These are phyloP conservation scores for Alternaria hordeiaustralica DNA, from an alignment of 2,329 filamentous ascomycete genomes.

Conservation along the genomic window DNA sequence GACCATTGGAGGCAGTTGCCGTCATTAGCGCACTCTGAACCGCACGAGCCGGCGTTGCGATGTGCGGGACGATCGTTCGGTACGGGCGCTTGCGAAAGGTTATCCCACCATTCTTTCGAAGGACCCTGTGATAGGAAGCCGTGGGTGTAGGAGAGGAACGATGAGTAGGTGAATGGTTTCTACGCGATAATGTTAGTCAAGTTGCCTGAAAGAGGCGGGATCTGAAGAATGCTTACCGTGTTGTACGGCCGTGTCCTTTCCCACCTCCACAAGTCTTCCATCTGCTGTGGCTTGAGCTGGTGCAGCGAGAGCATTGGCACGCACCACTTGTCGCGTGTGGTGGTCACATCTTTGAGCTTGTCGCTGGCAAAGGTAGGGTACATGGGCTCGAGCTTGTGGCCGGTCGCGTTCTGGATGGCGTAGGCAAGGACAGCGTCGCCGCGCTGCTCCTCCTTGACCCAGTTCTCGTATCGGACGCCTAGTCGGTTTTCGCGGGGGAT, in stretches of 20 bases:
- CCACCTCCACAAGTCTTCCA: slow-evolving; percentile 59
- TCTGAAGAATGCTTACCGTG: slow-evolving; percentile 22
- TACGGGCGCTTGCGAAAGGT: slow-evolving; percentile 40
- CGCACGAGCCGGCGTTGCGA: slow-evolving; percentile 41
- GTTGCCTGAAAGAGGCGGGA: not conserved
- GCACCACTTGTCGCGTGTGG: slow-evolving; percentile 52
- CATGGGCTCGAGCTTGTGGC: slow-evolving; percentile 45
- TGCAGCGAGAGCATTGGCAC: slow-evolving; percentile 51
- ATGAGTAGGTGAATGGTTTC: slow-evolving; percentile 48
- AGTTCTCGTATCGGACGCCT: slow-evolving; percentile 40
- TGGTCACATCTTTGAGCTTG: slow-evolving; percentile 55
- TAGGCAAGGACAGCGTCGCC: slow-evolving; percentile 50
- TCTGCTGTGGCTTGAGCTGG: slow-evolving; percentile 52
- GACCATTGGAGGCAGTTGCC: slow-evolving; percentile 46
- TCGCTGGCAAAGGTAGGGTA: slow-evolving; percentile 53
- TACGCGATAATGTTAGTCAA: slow-evolving; percentile 18
- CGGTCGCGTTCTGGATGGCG: slow-evolving; percentile 47
- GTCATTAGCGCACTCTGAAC: slow-evolving; percentile 44
- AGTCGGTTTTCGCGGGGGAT: slow-evolving; percentile 35
- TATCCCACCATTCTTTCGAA: slow-evolving; percentile 47
- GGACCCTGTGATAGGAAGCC: slow-evolving; percentile 39
- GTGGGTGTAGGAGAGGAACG: slow-evolving; percentile 48
- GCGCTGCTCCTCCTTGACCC: slow-evolving; percentile 54
- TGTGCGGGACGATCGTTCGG: slow-evolving; percentile 46
- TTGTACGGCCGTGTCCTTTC: slow-evolving; percentile 48